These are phyloP conservation scores for Dendrocalamus sinicus DNA, from an alignment of 176 grass and related monocot genomes.

Conservation along the genomic window DNA sequence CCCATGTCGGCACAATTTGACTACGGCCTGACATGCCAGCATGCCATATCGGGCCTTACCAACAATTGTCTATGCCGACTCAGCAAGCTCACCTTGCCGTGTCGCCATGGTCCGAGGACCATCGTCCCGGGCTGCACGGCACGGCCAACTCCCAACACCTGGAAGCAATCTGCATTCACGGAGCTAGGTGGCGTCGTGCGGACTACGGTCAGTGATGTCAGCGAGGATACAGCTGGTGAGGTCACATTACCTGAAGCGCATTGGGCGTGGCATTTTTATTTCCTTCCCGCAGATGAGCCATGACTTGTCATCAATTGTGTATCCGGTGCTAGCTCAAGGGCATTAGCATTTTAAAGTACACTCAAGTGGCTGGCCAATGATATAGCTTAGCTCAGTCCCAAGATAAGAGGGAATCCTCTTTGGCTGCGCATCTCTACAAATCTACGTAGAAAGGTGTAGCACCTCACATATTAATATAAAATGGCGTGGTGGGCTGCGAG, in stretches of 20 bases:
- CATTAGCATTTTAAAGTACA: constrained; percentile 38
- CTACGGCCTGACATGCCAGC: no score
- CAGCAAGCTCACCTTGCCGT: no score
- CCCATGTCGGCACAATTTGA: no score
- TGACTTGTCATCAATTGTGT: constrained; percentile 4
- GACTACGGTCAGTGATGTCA: neutral
- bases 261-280: constrained; percentile 19
- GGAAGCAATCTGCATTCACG: neutral
- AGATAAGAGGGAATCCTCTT: constrained; percentile 56
- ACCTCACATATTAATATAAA: no score
- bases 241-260: constrained; percentile 20
- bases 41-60: no score
- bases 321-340: neutral
- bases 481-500: no score
- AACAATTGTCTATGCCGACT: no score
- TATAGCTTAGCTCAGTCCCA: neutral
- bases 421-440: constrained; percentile 7
- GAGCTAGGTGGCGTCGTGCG: neutral
- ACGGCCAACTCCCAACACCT: no score
- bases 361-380: constrained; percentile 3
- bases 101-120: no score
- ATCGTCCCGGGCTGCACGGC: no score
- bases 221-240: constrained; percentile 36
- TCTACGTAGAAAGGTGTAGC: no score
- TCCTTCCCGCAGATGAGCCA: neutral